Evolutionary conservation across 805 yeast genomes (phyloP).

Genomic region (Teunomyces pallodes): DNA sequence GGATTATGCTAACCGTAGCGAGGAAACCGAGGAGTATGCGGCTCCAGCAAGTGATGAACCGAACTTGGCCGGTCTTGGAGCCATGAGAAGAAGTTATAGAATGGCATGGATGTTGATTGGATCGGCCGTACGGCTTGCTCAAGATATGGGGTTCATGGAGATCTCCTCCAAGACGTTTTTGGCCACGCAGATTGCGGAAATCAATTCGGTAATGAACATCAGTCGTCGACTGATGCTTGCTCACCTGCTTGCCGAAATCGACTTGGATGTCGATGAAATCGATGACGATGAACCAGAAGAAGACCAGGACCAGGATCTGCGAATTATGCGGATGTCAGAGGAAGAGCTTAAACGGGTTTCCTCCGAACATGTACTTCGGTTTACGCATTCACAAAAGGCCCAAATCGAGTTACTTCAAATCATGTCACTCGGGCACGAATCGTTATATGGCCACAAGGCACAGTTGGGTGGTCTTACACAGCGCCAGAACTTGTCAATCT

Average conservation of each 20-base stretch:
- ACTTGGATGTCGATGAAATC: constrained; percentile 45
- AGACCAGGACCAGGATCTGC: constrained; percentile 24
- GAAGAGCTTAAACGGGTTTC: constrained; percentile 28
- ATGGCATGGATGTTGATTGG: constrained; percentile 96
- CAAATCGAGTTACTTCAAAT: constrained; percentile 77
- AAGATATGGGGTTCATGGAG: constrained; percentile 79
- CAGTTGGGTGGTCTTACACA: constrained; percentile 51
- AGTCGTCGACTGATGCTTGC: constrained; percentile 77
- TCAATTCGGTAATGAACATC: constrained; percentile 76
- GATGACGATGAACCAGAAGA: constrained; percentile 32
- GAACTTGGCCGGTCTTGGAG: constrained; percentile 71
- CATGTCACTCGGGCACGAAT: constrained; percentile 78
- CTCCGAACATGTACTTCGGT: constrained; percentile 39
- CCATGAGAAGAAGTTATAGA: constrained; percentile 81
- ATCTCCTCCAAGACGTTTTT: constrained; percentile 69
- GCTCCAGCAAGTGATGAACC: constrained; percentile 29
- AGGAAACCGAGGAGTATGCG: constrained; percentile 27
- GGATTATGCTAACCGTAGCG: constrained; percentile 72
- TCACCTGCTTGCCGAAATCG: constrained; percentile 67
- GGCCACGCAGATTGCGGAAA: constrained; percentile 84
- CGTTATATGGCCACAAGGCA: constrained; percentile 68
- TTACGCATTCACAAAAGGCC: constrained; percentile 67
- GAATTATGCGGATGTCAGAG: constrained; percentile 31
- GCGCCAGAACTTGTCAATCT: constrained; percentile 65
- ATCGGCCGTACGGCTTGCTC: constrained; percentile 80